Evolutionary conservation across 163 green algal species (phyloP), one percentile per base, ranked within the genome.

Genomic region (Chlamydomonas reinhardtii): DNA sequence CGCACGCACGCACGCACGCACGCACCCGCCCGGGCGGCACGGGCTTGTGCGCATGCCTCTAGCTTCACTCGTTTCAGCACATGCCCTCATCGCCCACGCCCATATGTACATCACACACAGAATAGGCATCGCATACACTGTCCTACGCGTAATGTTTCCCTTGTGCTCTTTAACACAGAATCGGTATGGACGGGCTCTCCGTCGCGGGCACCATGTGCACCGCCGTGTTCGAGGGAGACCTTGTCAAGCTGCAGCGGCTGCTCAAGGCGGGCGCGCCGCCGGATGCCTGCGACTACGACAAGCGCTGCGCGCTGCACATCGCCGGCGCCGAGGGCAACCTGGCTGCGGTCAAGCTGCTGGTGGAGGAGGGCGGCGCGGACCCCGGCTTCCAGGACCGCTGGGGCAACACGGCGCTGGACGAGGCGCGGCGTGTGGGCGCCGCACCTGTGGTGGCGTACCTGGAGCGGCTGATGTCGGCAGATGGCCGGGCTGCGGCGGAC

Each of bases 281-380:
- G 0, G 86, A 96, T 48, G 68, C 83, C 0, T 84, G 77, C 5
- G 93, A 96, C 86, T 96, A 95, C 73, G 93, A 96, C 83, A 37
- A 61, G 27, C 86, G 94, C 48, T 91, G 76, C 9, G 62, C 93
- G 11, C 83, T 96, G 83, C 93, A 96, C 87, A 91, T 96, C 17
- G 92, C 91, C 1, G 91, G 90, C 43, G 86, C 89, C 74, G 89
- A 94, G 72, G 76, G 88, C 71, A 85, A 90, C 78, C 78, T 90
- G 29, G 83, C 73, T 25, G 76, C 79, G 16, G 77, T 86, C 8
- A 87, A 88, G 71, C 52, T 91, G 75, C 82, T 91, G 69, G 37
- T 91, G 0, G 87, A 91, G 87, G 87, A 89, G 70, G 87, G 87
- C 39, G 70, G 76, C 4, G 87, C 87, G 1, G 73, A 83, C 29